Evolutionary conservation across 306 rosid genomes (phyloP), one percentile per base, ranked within the genome.

Genomic region (Vigna radiata): DNA sequence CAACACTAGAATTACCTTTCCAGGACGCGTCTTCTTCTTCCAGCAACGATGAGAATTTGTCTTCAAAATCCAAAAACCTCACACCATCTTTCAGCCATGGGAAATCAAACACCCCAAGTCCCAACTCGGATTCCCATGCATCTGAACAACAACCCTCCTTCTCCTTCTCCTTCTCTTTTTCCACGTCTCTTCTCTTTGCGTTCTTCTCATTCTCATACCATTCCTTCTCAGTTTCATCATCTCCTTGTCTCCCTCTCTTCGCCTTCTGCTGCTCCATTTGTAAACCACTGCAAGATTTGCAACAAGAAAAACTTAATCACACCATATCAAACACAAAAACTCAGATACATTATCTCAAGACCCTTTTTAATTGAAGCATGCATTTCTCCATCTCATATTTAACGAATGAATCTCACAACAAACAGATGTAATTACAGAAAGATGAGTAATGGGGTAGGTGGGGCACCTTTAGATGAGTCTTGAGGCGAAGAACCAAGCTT

Each of bases 61-160:
- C 92, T 49, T 88, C 92, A 37, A 86, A 80, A 76, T 68, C 86
- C 81, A 69, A 17, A 14, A 39, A 81, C 4, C 77, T 79, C 37
- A 86, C 82, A 41, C 97, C 86, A 49, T 91, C 97, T 82, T 89
- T 89, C 58, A 86, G 87, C 94, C 94, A 91, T 0, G 97, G 94
- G 55, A 91, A 89, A 83, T 91, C 94, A 74, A 91, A 91, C 18
- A 88, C 89, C 47, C 90, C 91, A 1, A 79, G 18, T 27, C 82
- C 54, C 65, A 80, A 82, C 47, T 69, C 68, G 44, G 83, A 23
- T 16, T 55, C 61, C 31, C 61, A 21, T 18, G 14, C 17, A 39
- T 63, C 49, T 17, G 69, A 52, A 13, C 18, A 58, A 25, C 29
- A 66, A 74, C 76, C 48, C 54, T 48, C 56, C 41, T 70, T 37